These are phyloP conservation scores for Hygrophila difformis DNA, from an alignment of 257 asterid species.

Conservation along the genomic window DNA sequence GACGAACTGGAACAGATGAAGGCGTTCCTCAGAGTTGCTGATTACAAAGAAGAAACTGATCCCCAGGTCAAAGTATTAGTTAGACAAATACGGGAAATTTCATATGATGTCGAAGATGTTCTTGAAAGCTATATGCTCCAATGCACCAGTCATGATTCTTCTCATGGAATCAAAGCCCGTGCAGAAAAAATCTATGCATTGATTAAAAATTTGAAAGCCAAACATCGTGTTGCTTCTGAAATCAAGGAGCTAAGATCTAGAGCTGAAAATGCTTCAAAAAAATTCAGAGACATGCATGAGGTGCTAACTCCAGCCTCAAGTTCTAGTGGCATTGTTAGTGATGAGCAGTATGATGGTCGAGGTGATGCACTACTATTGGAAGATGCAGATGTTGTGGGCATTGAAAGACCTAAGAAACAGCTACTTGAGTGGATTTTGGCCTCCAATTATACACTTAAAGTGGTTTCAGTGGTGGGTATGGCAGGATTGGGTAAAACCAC, in stretches of 20 bases:
- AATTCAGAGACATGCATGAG: slow-evolving; percentile 11
- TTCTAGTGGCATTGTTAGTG: background rate
- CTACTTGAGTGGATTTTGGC: background rate
- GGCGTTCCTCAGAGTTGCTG: too few species aligned
- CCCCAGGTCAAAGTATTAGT: too few species aligned
- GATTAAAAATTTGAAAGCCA: slow-evolving; percentile 11
- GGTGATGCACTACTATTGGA: slow-evolving; percentile 24
- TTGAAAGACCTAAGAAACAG: slow-evolving; percentile 21
- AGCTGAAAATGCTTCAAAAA: slow-evolving; percentile 12
- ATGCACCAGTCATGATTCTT: too few species aligned
- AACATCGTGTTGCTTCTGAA: slow-evolving; percentile 18
- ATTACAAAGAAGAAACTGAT: too few species aligned
- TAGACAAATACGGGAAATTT: too few species aligned
- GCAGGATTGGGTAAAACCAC: too few species aligned
- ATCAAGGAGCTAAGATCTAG: slow-evolving; percentile 14
- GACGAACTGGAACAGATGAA: too few species aligned
- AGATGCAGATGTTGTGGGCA: slow-evolving; percentile 29
- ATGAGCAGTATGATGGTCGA: slow-evolving; percentile 14
- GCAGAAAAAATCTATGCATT: slow-evolving; percentile 1
- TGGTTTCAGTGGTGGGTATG: too few species aligned
- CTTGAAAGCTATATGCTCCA: too few species aligned
- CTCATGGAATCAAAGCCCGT: too few species aligned
- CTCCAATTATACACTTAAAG: too few species aligned
- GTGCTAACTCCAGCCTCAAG: background rate
- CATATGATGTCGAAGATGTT: too few species aligned